Evolutionary conservation across 805 yeast species (phyloP).

Genomic region (Candida broadrunensis): DNA sequence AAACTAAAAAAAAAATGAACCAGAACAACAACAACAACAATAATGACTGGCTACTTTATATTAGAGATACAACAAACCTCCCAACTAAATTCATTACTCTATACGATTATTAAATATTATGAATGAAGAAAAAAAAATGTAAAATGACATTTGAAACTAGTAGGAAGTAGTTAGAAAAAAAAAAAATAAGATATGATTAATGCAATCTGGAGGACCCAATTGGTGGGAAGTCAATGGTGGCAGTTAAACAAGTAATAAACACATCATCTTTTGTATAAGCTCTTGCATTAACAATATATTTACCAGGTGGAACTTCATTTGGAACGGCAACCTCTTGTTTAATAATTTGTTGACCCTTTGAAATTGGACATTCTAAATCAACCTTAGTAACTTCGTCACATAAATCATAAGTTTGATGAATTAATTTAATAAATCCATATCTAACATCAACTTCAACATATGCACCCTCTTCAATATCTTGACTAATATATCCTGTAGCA

Average conservation of each 20-base stretch:
- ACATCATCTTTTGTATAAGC: constrained; percentile 86
- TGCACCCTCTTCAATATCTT: constrained; percentile 74
- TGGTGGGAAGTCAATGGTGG: constrained; percentile 58
- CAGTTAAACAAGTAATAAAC: constrained; percentile 79
- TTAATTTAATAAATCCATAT: constrained; percentile 84
- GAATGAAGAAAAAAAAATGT: too few relatives aligned
- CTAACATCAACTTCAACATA: constrained; percentile 92
- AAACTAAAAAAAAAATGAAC: too few relatives aligned
- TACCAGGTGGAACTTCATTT: constrained; percentile 92
- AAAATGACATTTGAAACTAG: too few relatives aligned
- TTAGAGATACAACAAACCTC: too few relatives aligned
- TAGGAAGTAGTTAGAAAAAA: too few relatives aligned
- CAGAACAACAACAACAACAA: too few relatives aligned
- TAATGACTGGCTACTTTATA: too few relatives aligned
- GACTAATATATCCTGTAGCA: constrained; percentile 64
- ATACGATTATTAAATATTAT: too few relatives aligned
- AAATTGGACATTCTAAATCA: constrained; percentile 81
- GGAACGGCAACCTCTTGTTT: constrained; percentile 81
- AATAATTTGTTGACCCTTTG: constrained; percentile 64
- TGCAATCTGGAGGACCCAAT: too few relatives aligned
- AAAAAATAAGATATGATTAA: too few relatives aligned
- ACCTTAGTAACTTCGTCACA: constrained; percentile 86
- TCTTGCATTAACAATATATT: constrained; percentile 79
- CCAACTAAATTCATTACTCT: too few relatives aligned
- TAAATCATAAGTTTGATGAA: constrained; percentile 87